Evolutionary conservation across 73 alveolate species (phyloP), one percentile per base, ranked within the genome.

Genomic region (Paramecium sexaurelia): DNA sequence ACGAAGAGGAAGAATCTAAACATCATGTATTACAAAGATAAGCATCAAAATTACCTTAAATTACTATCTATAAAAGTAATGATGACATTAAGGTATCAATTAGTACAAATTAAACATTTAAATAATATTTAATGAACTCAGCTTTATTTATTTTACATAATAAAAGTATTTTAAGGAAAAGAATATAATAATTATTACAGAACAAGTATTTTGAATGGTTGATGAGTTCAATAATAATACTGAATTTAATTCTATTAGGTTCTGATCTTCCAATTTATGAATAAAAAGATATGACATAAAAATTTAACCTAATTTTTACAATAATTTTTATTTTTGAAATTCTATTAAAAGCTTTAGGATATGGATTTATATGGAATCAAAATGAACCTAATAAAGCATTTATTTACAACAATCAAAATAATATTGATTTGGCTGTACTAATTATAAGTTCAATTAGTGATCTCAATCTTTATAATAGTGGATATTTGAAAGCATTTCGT

Each of bases 121-220:
- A 68, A 27, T n/a, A 68, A 29, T 33, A 68, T 32, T 68, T 68
- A 8, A 27, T 29, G 55, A 68, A 68, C 27, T 68, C 85, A 68
- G 32, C 85, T 11, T 68, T 29, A 29, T 68, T 68, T 11, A 6
- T 68, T 2, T 36, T 68, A 29, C 22, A 68, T 68, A 68, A 29
- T 13, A 68, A 36, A 29, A 29, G 55, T 15, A 26, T 36, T 29
- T 10, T 68, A 29, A 68, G 85, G 27, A 68, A 68, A 36, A 68
- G 55, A 68, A 24, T 68, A 68, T 15, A 29, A 26, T 68, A 68
- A 7, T 27, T 68, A 6, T 13, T 15, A 68, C 27, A 68, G 37
- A 24, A 10, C 10, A 68, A 68, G 20, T 68, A 68, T 10, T 68
- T 29, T 68, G 85, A 68, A 68, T 68, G 85, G 85, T 68, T 68